Evolutionary conservation across 768 basidiomycete genomes (phyloP).

Genomic region (Leccinum fibrillosum): DNA sequence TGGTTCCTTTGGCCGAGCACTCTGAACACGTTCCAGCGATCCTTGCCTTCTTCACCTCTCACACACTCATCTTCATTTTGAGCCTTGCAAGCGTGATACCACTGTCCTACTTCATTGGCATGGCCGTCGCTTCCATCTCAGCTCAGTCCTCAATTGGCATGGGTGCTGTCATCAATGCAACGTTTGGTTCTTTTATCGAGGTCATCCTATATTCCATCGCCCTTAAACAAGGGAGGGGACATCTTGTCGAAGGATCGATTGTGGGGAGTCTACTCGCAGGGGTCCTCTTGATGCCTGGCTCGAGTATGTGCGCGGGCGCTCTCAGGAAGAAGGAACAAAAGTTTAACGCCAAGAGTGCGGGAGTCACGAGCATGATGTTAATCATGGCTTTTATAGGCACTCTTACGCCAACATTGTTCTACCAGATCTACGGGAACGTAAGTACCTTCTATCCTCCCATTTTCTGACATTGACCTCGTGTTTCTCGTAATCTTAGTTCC

Average conservation of each 20-base stretch:
- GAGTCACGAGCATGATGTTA: constrained; percentile 98
- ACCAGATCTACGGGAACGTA: constrained; percentile 96
- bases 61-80: constrained; percentile 77
- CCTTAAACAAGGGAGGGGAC: constrained; percentile 85
- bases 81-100: constrained; percentile 92
- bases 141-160: constrained; percentile 98
- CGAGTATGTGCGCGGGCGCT: constrained; percentile 92
- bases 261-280: constrained; percentile 94
- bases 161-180: constrained; percentile 99
- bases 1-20: constrained; percentile 69
- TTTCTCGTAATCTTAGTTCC: constrained; percentile 54
- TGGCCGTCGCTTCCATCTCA: constrained; percentile 99
- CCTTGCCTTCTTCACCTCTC: constrained; percentile 66
- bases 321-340: constrained; percentile 89
- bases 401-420: constrained; percentile 92
- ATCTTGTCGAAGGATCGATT: constrained; percentile 94
- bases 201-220: constrained; percentile 91
- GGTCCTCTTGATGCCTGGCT: constrained; percentile 94
- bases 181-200: constrained; percentile 98
- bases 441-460: constrained; percentile 33
- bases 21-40: constrained; percentile 61
- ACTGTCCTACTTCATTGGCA: constrained; percentile 97
- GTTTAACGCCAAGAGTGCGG: constrained; percentile 99
- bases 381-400: constrained; percentile 99
- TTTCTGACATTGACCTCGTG: constrained; percentile 7